Evolutionary conservation across 78 protist genomes (phyloP), one percentile per base, ranked within the genome.

Genomic region (Dictyostelium purpureum): DNA sequence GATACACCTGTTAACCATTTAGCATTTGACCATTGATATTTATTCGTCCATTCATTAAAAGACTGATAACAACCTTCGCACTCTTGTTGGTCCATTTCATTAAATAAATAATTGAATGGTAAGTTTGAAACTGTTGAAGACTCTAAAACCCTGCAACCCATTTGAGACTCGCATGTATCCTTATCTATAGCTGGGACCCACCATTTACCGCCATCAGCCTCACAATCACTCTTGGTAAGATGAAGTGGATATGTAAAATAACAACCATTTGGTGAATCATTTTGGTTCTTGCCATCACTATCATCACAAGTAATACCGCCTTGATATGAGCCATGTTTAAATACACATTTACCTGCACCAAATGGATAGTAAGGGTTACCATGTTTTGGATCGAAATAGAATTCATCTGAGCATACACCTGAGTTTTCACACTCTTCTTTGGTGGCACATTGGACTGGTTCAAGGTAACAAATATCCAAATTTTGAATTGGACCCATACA

Each of bases 251-350:
- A 6, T 33, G 11, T 26, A 33, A 24, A 2, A 40, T 33, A 26
- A n/a, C 87, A 78, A 28, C 87, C 87, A 67, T 33, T 61, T 57
- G 87, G 87, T 40, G 87, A 61, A 19, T 78, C 87, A 6, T 78
- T 38, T 54, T 78, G 70, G 0, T n/a, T n/a, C n/a, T n/a, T n/a
- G n/a, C n/a, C n/a, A 33, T 45, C 59, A 31, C 7, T 11, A 5
- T n/a, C 80, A 70, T 16, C 2, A 16, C 19, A 26, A 6, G 37
- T 37, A 0, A 37, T 11, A 5, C 51, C 33, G 2, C 16, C 21
- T 9, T 33, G n/a, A 19, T 24, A 71, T 7, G 0, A 4, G 0
- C 1, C 24, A 63, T 79, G 87, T 3, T 24, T 38, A 14, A 33
- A 19, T 16, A 78, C 69, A 61, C 87, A 78, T 59, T 78, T 78